Conservation (phyloP, 1,284 basidiomycete genomes). For the Mrakiaceae sp. region DNA sequence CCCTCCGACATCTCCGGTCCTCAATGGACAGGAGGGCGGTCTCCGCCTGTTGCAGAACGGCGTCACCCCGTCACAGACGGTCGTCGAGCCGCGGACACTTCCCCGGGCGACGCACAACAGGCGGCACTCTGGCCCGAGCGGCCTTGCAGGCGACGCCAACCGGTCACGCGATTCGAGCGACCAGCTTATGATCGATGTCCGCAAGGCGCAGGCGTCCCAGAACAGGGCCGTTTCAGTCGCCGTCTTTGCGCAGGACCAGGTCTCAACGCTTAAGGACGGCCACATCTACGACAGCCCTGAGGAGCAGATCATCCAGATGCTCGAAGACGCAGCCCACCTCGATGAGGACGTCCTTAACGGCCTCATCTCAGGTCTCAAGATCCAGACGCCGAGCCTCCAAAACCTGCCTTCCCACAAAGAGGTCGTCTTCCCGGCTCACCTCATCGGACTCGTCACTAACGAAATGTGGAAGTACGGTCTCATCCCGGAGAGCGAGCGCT, state of each 20-base stretch:
- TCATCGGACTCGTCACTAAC: slow-evolving; percentile 93
- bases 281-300: slow-evolving; percentile 77
- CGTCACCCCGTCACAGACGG: slow-evolving; percentile 52
- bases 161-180: slow-evolving; percentile 58
- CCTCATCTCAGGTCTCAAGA: slow-evolving; percentile 82
- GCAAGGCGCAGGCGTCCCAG: slow-evolving; percentile 52
- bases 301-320: slow-evolving; percentile 87
- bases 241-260: slow-evolving; percentile 60
- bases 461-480: slow-evolving; percentile 99
- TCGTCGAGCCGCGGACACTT: not conserved
- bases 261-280: slow-evolving; percentile 41
- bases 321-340: slow-evolving; percentile 81
- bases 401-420: slow-evolving; percentile 93
- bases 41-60: slow-evolving; percentile 27
- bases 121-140: slow-evolving; percentile 44
- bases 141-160: slow-evolving; percentile 44
- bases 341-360: slow-evolving; percentile 93
- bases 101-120: slow-evolving; percentile 55
- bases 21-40: slow-evolving; percentile 15
- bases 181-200: slow-evolving; percentile 62
- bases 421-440: slow-evolving; percentile 98
- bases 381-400: slow-evolving; percentile 78
- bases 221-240: slow-evolving; percentile 90
- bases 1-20: slow-evolving; percentile 59
- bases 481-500: slow-evolving; percentile 91